Evolutionary conservation across 129 eudicot species (phyloP), one percentile per base, ranked within the genome.

Genomic region (Ambrosia artemisiifolia): DNA sequence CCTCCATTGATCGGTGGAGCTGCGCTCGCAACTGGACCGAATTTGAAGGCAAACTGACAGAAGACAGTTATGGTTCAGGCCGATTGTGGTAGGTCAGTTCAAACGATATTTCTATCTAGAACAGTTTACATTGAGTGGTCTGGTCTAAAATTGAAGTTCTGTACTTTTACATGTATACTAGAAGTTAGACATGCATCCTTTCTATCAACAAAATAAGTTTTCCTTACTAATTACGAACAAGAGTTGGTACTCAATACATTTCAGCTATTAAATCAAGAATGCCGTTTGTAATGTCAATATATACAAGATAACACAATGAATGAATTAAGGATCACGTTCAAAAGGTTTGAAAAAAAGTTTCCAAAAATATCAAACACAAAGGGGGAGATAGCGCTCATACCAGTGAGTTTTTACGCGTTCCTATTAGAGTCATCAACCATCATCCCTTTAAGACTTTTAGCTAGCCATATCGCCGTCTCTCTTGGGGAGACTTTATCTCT

Each of bases 401-500:
- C 82, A 8, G 71, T 11, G 7, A 34, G 28, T 30, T 38, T 68
- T 85, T 74, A 95, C 14, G 80, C 72, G 79, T 66, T 83, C 70
- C 97, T 80, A 35, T 78, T 69, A 42, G 74, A 63, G 71, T 95
- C 99, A 9, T 95, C 97, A 14, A 91, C 85, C 87, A 90, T 95
- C 99, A 95, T 95, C 62, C 99, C 99, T 86, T 95, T 95, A 12
- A 95, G 91, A 78, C 99, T 95, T 67, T 70, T 91, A 6, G 99
- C 99, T 65, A 95, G 75, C 99, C 99, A 95, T 69, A 95, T 95
- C 2, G 99, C 99, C 7, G 99, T 95, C 75, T 95, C 99, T 75
- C 99, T 85, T 13, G 99, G 97, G 60, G 97, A 91, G 35, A 91
- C 99, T 79, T 88, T 95, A 66, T 88, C 90, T 70, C 80, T 95